Evolutionary conservation across 345 rosid genomes (phyloP).

Genomic region (Populus tremula): DNA sequence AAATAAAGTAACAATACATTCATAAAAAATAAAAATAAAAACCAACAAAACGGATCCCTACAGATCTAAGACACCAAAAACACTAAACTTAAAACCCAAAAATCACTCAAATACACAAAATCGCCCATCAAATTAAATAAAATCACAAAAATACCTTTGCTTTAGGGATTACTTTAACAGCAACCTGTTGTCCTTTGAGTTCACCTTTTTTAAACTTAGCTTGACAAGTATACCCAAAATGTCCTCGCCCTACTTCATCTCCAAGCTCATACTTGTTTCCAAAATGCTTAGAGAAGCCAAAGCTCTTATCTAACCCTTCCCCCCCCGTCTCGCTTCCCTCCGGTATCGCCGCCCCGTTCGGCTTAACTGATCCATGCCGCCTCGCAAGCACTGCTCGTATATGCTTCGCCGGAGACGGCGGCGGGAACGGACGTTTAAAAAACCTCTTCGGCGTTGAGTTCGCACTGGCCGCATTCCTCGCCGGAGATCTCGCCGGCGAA

Average conservation of each 20-base stretch:
- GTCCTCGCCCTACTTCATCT: constrained; percentile 41
- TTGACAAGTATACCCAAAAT: constrained; percentile 36
- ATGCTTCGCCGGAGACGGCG: constrained; percentile 99
- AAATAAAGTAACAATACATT: not conserved
- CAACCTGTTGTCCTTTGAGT: constrained; percentile 34
- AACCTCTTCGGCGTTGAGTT: constrained; percentile 81
- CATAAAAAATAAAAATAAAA: not conserved
- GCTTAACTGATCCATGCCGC: constrained; percentile 41
- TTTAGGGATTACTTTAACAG: constrained; percentile 57
- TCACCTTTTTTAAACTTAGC: constrained; percentile 35
- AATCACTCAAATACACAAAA: constrained; percentile 3
- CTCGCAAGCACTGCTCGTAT: constrained; percentile 72
- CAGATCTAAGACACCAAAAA: not conserved
- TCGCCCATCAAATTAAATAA: constrained; percentile 1
- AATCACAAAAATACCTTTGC: constrained; percentile 54
- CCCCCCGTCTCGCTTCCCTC: constrained; percentile 56
- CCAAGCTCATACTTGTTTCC: constrained; percentile 42
- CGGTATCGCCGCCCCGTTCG: constrained; percentile 37
- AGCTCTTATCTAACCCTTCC: constrained; percentile 72
- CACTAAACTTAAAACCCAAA: constrained; percentile 1
- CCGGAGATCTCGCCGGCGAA: constrained; percentile 83
- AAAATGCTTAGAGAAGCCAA: constrained; percentile 85
- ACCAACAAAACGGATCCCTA: not conserved
- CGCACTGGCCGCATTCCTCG: constrained; percentile 38
- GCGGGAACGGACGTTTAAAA: constrained; percentile 78